A percentile compares a stretch with the other conserved stretches of the same genome.
phyloP scores from a whole-genome alignment of 1,139 yeast species.

The Candida tunisiensis region DNA sequence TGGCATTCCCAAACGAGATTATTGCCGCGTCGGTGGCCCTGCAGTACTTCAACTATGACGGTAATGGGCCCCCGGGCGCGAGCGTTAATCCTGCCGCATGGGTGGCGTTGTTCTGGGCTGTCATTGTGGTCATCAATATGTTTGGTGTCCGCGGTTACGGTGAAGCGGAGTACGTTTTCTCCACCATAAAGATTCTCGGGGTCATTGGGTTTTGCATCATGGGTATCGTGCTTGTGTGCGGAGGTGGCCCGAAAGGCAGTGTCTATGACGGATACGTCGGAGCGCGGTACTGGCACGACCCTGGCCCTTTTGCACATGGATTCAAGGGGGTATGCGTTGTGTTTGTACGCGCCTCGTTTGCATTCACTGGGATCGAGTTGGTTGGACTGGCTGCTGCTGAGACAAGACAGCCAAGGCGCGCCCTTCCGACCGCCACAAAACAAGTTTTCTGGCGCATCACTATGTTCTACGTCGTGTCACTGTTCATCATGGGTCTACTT shows the following conservation, averaged over 20 bases:
- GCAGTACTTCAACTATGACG: conserved; percentile 38
- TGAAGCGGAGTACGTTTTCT: conserved; percentile 56
- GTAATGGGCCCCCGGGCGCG: conserved; percentile 9
- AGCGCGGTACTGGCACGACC: conserved; percentile 41
- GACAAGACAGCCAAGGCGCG: conserved; percentile 47
- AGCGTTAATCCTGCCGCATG: conserved; percentile 32
- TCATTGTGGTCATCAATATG: conserved; percentile 39
- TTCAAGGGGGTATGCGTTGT: conserved; percentile 40
- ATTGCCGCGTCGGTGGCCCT: conserved; percentile 69
- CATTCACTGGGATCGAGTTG: conserved; percentile 73
- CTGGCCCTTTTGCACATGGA: conserved; percentile 33
- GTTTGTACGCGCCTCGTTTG: conserved; percentile 71
- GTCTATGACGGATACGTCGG: conserved; percentile 42
- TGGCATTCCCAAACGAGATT: conserved; percentile 61
- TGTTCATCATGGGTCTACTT: conserved; percentile 44
- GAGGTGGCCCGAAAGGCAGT: conserved; percentile 49
- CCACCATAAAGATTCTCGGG: conserved; percentile 44
- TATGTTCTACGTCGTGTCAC: conserved; percentile 44
- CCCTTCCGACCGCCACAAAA: conserved; percentile 47
- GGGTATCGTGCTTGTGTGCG: conserved; percentile 43
- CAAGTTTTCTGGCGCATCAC: conserved; percentile 57
- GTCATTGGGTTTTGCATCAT: conserved; percentile 50
- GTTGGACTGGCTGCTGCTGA: conserved; percentile 61
- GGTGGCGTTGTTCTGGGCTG: conserved; percentile 43
- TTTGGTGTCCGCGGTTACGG: conserved; percentile 67